These are phyloP conservation scores for Bothriochloa decipiens DNA, from an alignment of 176 grass and related monocot species.

Conservation along the genomic window DNA sequence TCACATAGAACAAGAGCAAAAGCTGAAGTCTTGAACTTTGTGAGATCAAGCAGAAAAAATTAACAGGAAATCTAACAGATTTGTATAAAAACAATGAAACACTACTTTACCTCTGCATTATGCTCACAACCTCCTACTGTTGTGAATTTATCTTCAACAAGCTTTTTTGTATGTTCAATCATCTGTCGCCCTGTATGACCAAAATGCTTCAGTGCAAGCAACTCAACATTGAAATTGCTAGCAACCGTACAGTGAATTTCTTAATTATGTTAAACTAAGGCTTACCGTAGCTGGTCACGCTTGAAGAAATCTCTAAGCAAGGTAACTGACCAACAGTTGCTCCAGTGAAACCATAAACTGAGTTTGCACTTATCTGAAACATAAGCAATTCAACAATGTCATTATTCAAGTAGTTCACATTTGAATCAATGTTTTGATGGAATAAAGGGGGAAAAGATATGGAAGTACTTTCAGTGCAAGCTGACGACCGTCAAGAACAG, in stretches of 20 bases:
- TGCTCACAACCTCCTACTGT: constrained; percentile 79
- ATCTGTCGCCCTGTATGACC: constrained; percentile 79
- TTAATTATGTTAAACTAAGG: constrained; percentile 23
- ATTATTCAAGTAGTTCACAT: constrained; percentile 24
- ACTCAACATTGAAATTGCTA: constrained; percentile 19
- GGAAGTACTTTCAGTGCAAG: constrained; percentile 85
- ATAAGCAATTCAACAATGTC: constrained; percentile 25
- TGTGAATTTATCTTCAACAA: constrained; percentile 96
- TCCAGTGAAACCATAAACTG: constrained; percentile 99
- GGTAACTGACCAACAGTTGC: constrained; percentile 92
- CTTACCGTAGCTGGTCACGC: constrained; percentile 97
- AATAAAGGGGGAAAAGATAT: constrained; percentile 22
- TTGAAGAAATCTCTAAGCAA: constrained; percentile 98
- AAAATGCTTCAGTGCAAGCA: constrained; percentile 30
- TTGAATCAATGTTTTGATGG: constrained; percentile 3
- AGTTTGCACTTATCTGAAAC: constrained; percentile 91
- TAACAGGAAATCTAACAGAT: background rate
- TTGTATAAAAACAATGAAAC: constrained; percentile 21
- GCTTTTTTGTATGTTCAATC: constrained; percentile 99
- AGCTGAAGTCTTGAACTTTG: background rate
- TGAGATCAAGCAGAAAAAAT: constrained; percentile 16
- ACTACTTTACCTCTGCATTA: constrained; percentile 81
- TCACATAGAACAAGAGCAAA: background rate
- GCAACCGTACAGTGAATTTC: constrained; percentile 5
- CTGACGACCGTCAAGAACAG: constrained; percentile 89